A percentile compares a stretch with the other conserved stretches of the same genome.
phyloP scores from a whole-genome alignment of 108 stramenopile species.

The Skeletonema grethae region DNA sequence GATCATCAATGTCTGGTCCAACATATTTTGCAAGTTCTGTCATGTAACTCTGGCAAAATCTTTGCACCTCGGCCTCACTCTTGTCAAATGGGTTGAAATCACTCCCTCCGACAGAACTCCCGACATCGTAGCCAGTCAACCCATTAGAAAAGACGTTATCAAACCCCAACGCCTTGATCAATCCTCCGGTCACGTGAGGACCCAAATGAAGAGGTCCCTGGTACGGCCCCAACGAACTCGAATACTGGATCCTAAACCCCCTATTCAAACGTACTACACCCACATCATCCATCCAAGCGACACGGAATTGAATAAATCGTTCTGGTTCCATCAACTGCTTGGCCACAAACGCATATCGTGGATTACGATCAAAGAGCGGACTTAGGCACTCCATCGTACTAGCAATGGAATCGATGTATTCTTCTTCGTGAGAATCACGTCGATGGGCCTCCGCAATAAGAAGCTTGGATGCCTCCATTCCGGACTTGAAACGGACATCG shows the following conservation, averaged over 20 bases:
- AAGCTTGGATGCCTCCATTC: conserved; percentile 89
- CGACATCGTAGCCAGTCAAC: conserved; percentile 86
- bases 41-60: conserved; percentile 98
- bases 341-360: conserved; percentile 94
- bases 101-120: conserved; percentile 93
- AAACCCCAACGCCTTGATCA: conserved; percentile 82
- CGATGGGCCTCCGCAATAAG: conserved; percentile 86
- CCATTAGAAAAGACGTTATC: conserved; percentile 91
- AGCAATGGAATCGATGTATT: conserved; percentile 84
- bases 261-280: conserved; percentile 85
- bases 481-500: conserved; percentile 92
- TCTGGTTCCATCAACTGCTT: conserved; percentile 94
- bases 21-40: conserved; percentile 96
- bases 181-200: conserved; percentile 70
- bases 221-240: conserved; percentile 92
- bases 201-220: conserved; percentile 93
- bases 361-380: conserved; percentile 94
- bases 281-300: conserved; percentile 89
- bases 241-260: conserved; percentile 88
- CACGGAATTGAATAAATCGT: conserved; percentile 87
- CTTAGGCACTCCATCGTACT: conserved; percentile 79
- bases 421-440: conserved; percentile 85
- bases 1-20: conserved; percentile 91
- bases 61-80: conserved; percentile 93
- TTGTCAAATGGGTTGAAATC: conserved; percentile 96